Evolutionary conservation across 768 basidiomycete genomes (phyloP), one percentile per base, ranked within the genome.

Genomic region (Boletales sp.): DNA sequence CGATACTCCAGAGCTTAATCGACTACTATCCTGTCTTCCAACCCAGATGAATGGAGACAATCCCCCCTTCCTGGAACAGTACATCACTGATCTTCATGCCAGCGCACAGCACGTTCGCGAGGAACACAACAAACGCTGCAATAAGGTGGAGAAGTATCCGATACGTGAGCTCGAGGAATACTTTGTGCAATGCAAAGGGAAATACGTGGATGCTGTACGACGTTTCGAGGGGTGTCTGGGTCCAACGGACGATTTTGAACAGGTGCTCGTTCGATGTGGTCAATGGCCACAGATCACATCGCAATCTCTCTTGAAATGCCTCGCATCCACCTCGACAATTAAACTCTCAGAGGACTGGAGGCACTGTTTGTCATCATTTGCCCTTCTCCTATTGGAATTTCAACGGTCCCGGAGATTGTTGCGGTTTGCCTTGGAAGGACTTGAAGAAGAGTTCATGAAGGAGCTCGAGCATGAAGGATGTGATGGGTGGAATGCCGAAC

Each of bases 341-440:
- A 37, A 18, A 8, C 4, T 37, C 5, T 17, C 36, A 1, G 15
- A 9, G 8, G 5, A 10, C 10, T 37, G 36, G 36, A 37, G 18
- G 9, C 1, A 2, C 9, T 37, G 36, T 3, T 8, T 37, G 7
- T 2, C 10, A 8, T 37, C 36, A 8, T 17, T 37, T 15, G 36
- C 36, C 17, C 15, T 37, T 12, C 17, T 18, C 6, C 17, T 37
- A 9, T 17, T 37, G 17, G 15, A 37, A 7, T 17, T 37, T 18
- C 36, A 76, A 30, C 71, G 68, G 27, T 54, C 70, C 2, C 64
- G 67, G 19, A 67, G 74, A n/a, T 43, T 74, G 7, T 17, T 37
- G 6, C 36, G 0, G 1, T 37, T 37, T 17, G 2, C 36, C 7
- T 17, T 18, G 12, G 17, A 37, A 8, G 36, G 36, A 8, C 36